phyloP scores from a whole-genome alignment of 306 rosid species.

The Echinosophora koreensis region DNA sequence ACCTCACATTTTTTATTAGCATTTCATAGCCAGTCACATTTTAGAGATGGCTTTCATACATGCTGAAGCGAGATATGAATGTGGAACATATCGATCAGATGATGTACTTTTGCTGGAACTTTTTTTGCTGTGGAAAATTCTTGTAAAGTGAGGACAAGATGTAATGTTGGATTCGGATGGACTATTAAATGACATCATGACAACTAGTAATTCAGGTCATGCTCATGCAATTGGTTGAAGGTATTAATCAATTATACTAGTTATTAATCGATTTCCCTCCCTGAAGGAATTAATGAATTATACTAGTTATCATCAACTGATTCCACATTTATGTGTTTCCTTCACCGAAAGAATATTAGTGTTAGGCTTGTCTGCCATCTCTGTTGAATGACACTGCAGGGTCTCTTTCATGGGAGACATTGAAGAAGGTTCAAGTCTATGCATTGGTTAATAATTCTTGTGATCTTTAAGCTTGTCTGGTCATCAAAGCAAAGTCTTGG shows the following conservation, averaged over 20 bases:
- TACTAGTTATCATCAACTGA: not conserved
- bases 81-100: not conserved
- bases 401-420: slow-evolving; percentile 58
- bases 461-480: slow-evolving; percentile 15
- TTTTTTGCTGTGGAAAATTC: not conserved
- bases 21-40: not conserved
- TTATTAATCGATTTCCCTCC: too few relatives aligned
- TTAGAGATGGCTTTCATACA: not conserved
- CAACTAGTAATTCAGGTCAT: not conserved
- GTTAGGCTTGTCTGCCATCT: slow-evolving; percentile 50
- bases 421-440: not conserved
- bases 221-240: not conserved
- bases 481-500: slow-evolving; percentile 42
- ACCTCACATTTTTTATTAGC: not conserved
- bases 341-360: slow-evolving; percentile 22
- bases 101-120: not conserved
- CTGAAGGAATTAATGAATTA: too few relatives aligned
- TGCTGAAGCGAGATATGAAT: not conserved
- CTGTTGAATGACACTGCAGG: not conserved
- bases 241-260: too few relatives aligned
- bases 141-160: not conserved
- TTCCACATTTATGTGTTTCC: slow-evolving; percentile 39
- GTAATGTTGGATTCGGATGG: not conserved
- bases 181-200: not conserved
- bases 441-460: not conserved